phyloP scores from a whole-genome alignment of 2,329 filamentous ascomycete species.

The Lizonia empirigonia region DNA sequence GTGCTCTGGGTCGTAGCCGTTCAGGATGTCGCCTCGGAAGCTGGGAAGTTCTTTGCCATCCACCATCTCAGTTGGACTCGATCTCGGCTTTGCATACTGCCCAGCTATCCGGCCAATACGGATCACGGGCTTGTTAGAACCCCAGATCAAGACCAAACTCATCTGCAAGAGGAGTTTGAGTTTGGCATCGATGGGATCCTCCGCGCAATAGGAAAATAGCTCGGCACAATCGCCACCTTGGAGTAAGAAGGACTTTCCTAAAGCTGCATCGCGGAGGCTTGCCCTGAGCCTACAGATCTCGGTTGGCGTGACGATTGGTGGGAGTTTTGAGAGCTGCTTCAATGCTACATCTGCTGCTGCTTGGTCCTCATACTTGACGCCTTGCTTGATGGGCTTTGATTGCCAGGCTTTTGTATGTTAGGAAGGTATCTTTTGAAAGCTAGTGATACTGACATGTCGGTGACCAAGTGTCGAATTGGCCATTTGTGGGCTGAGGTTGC shows the following conservation, averaged over 20 bases:
- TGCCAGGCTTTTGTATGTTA: slow-evolving; percentile 66
- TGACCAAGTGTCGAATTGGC: slow-evolving; percentile 41
- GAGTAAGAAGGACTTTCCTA: slow-evolving; percentile 89
- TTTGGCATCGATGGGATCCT: slow-evolving; percentile 89
- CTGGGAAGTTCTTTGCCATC: slow-evolving; percentile 82
- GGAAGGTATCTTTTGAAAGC: not conserved
- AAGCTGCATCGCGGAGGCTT: slow-evolving; percentile 81
- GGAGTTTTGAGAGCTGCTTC: slow-evolving; percentile 69
- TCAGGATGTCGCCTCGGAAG: slow-evolving; percentile 94
- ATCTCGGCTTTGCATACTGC: slow-evolving; percentile 95
- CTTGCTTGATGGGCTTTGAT: slow-evolving; percentile 78
- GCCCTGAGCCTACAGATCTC: slow-evolving; percentile 82
- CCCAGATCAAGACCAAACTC: slow-evolving; percentile 95
- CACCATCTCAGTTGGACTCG: slow-evolving; percentile 81
- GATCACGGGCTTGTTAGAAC: slow-evolving; percentile 79
- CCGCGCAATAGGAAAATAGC: slow-evolving; percentile 94
- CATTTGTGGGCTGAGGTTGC: slow-evolving; percentile 8
- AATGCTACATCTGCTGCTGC: slow-evolving; percentile 64
- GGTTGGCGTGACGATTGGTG: slow-evolving; percentile 77
- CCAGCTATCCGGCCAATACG: slow-evolving; percentile 95
- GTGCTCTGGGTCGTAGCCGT: slow-evolving; percentile 79
- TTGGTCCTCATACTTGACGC: slow-evolving; percentile 70
- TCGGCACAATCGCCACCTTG: slow-evolving; percentile 98
- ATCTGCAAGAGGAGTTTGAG: slow-evolving; percentile 97
- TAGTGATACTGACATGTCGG: slow-evolving; percentile 44